Base-by-base conservation (phyloP, 1,284 basidiomycete species). In the Tylopilus sp. region DNA sequence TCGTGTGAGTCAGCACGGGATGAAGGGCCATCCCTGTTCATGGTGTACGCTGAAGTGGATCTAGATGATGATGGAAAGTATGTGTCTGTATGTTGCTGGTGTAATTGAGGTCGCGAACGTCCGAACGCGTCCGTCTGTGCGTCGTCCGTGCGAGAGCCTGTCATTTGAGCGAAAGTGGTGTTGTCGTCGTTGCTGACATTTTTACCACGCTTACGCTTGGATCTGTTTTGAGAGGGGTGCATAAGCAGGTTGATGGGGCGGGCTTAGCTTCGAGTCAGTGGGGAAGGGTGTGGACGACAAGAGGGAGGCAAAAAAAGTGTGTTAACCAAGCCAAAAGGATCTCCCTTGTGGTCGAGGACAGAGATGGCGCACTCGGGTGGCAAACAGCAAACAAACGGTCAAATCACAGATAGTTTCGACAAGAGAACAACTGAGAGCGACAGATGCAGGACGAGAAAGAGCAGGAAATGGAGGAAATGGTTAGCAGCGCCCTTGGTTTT, bases 1-100 rank as follows among this genome's bases (percentile, higher is more conserved):
- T 82, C 77, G 54, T 74, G 74, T 41, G 71, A 55, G 55, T 77
- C 77, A 58, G 71, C 74, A 55, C 75, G 75, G 54, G 78, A 76
- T 18, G 78, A 73, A 49, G 75, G 67, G 13, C 71, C 66, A 47
- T 80, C 80, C 59, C 76, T 72, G 60, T 65, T 75, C 61, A 73
- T 71, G 57, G 75, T 76, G 55, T 71, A 67, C 5, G 45, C 37
- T 15, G 73, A 62, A 15, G 31, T 51, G 2, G 73, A 70, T 51
- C 63, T 71, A 39, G 76, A 71, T 41, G 78, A 67, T 29, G 76
- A 67, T 15, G 69, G 59, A 58, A 75, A 73, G 62, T 77, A 77
- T 52, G 66, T 68, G 56, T 83, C 79, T 51, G 72, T 66, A 59
- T 73, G 66, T 41, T 63, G 71, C 61, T 75, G 76, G 62, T 78